Evolutionary conservation across 208 protist genomes (phyloP).

Genomic region (Leishmania gerbilli): DNA sequence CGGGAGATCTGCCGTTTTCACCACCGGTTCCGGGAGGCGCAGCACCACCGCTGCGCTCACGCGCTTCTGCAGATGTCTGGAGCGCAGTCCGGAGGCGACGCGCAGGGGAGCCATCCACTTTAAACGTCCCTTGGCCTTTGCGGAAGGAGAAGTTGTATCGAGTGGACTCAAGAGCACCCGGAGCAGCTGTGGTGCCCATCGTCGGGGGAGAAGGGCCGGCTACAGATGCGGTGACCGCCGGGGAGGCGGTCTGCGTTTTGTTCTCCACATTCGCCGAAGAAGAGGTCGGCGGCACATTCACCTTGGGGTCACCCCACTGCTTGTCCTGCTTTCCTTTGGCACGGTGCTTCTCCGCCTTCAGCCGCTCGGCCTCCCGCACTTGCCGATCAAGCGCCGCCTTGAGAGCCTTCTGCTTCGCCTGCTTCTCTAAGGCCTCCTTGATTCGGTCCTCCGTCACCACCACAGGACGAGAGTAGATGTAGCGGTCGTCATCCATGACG

Average conservation of each 20-base stretch:
- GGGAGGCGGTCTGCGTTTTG: neutral
- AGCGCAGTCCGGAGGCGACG: conserved; percentile 8
- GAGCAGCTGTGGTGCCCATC: neutral
- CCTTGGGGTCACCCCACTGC: neutral
- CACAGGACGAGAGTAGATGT: conserved; percentile 50
- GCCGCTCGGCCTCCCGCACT: conserved; percentile 45
- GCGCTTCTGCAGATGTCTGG: conserved; percentile 20
- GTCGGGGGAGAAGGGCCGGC: conserved; percentile 7
- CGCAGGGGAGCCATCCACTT: conserved; percentile 12
- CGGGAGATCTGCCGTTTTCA: neutral
- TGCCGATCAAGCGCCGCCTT: conserved; percentile 72
- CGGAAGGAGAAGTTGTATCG: conserved; percentile 63
- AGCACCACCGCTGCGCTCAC: conserved; percentile 4
- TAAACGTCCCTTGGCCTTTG: conserved; percentile 44
- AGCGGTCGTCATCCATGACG: conserved; percentile 22
- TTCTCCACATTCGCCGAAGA: neutral
- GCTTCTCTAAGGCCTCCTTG: conserved; percentile 54
- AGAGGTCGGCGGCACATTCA: neutral
- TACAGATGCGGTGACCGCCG: neutral
- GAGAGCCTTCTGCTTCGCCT: conserved; percentile 64
- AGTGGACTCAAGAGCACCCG: conserved; percentile 12
- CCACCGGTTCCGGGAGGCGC: neutral
- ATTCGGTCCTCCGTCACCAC: conserved; percentile 67
- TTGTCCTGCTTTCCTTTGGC: conserved; percentile 18
- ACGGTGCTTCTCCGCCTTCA: conserved; percentile 27